phyloP scores from a whole-genome alignment of 768 basidiomycete genomes.

The Phallus indusiatus region DNA sequence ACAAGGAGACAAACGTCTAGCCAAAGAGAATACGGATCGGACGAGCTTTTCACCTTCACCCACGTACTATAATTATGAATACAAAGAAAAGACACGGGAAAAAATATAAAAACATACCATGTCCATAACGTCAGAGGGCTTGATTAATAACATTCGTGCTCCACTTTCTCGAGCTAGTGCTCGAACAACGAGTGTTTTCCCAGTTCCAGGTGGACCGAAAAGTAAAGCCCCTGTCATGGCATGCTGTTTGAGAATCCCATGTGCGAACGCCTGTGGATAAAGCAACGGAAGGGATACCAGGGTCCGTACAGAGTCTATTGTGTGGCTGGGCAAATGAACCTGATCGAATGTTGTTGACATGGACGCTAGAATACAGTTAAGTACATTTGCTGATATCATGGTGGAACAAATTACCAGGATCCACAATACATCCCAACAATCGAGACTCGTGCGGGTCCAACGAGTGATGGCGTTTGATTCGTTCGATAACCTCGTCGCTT shows the following conservation, averaged over 20 bases:
- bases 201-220: conserved; percentile 90
- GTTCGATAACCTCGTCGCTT: conserved; percentile 70
- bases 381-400: conserved; percentile 1
- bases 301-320: conserved; percentile 86
- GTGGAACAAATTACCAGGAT: conserved; percentile 40
- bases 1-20: conserved; percentile 78
- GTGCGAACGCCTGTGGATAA: conserved; percentile 78
- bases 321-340: conserved; percentile 80
- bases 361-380: conserved; percentile 33
- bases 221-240: conserved; percentile 85
- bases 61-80: conserved; percentile 47
- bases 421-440: conserved; percentile 77
- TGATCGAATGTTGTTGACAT: conserved; percentile 80
- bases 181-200: conserved; percentile 82
- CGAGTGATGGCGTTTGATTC: conserved; percentile 61
- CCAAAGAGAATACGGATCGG: conserved; percentile 79
- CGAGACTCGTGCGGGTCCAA: conserved; percentile 77
- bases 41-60: conserved; percentile 89
- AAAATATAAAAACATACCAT: conserved; percentile 49
- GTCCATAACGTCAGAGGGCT: conserved; percentile 93
- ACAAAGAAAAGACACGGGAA: conserved; percentile 6
- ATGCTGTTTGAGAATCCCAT: conserved; percentile 85
- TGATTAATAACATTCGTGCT: conserved; percentile 83
- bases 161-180: conserved; percentile 92
- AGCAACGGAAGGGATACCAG: conserved; percentile 85